Conservation (phyloP, 208 protist genomes). For the Leishmania turanica region DNA sequence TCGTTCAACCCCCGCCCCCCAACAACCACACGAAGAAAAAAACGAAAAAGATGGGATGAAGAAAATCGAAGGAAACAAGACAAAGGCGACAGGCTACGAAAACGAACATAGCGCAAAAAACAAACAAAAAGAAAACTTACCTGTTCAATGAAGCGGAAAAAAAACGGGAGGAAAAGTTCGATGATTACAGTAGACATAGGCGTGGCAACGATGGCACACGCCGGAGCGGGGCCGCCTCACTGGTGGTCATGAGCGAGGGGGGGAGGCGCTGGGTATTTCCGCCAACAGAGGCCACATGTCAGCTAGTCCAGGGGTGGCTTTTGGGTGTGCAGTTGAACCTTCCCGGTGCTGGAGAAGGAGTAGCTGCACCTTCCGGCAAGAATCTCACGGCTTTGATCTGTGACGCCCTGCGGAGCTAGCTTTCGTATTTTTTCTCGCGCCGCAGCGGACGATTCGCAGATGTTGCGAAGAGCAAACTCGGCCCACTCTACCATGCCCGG, state of each 20-base stretch:
- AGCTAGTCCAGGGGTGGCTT: slow-evolving; percentile 5
- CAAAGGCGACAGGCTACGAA: neutral
- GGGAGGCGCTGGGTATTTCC: neutral
- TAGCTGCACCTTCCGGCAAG: slow-evolving; percentile 49
- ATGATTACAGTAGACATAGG: neutral
- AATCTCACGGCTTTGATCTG: slow-evolving; percentile 52
- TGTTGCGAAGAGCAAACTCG: slow-evolving; percentile 87
- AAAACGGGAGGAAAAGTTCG: neutral
- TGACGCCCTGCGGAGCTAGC: slow-evolving; percentile 49
- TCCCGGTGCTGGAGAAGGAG: slow-evolving; percentile 40
- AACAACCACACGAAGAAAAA: too few species aligned
- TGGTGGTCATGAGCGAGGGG: neutral
- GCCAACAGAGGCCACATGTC: neutral
- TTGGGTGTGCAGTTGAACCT: slow-evolving; percentile 29
- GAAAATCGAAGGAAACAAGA: neutral
- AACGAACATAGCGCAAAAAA: neutral
- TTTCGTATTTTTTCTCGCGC: slow-evolving; percentile 66
- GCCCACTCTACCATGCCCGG: slow-evolving; percentile 90
- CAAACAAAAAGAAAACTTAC: neutral
- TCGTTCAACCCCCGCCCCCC: neutral
- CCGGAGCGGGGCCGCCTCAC: neutral
- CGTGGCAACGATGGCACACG: neutral
- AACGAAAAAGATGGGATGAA: neutral
- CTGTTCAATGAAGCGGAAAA: slow-evolving; percentile 2
- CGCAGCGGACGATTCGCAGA: slow-evolving; percentile 54